Conservation (phyloP, 2,329 filamentous ascomycete species). For the Xylaria sp. region DNA sequence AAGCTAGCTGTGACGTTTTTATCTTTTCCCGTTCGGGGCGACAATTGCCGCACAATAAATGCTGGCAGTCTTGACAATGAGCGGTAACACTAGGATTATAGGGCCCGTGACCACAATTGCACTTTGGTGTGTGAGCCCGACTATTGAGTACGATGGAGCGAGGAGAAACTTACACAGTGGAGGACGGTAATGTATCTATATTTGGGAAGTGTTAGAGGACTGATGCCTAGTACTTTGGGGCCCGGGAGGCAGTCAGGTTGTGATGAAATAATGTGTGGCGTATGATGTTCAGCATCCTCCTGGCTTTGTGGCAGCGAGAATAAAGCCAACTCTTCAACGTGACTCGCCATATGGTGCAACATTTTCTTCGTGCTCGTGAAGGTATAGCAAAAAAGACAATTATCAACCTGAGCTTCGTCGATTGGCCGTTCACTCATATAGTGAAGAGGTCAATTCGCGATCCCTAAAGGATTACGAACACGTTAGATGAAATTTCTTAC, state of each 20-base stretch:
- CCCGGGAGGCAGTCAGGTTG: not conserved
- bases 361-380: not conserved
- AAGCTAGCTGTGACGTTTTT: no score
- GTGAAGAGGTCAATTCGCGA: not conserved
- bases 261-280: not conserved
- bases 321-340: slow-evolving; percentile 26
- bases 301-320: slow-evolving; percentile 7
- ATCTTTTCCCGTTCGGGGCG: no score
- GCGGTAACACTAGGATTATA: not conserved
- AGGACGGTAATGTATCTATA: not conserved
- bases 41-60: not conserved
- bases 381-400: slow-evolving; percentile 13
- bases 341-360: slow-evolving; percentile 15
- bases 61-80: not conserved
- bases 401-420: not conserved
- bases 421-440: slow-evolving; percentile 23
- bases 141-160: not conserved
- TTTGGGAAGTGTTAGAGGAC: not conserved
- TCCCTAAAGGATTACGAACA: not conserved
- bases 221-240: not conserved
- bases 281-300: not conserved
- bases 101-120: not conserved
- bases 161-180: not conserved
- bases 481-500: no score
- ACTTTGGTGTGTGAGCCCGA: not conserved